Base-by-base conservation (phyloP, 139 green algal species). In the Chlorella sp. region DNA sequence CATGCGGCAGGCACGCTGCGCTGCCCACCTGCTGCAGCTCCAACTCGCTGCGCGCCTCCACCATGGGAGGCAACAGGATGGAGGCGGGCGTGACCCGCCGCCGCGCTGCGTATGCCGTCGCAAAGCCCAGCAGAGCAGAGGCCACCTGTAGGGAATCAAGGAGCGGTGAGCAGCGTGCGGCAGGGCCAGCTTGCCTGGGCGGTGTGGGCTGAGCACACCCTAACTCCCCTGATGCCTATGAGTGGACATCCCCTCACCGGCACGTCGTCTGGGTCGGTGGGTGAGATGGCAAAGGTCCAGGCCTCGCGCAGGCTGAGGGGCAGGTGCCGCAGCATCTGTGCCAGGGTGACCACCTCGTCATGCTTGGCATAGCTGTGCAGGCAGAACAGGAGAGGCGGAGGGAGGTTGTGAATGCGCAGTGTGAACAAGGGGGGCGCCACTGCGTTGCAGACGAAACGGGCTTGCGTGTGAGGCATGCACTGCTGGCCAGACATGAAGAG, bases 271-370 rank as follows among this genome's bases (percentile, higher is more conserved):
- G 76, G 65, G 71, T 91, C 87, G 6, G 69, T 76, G 3, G 93
- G 93, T 0, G 88, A 88, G 13, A 88, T 90, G 64, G 81, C 87
- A 62, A 96, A 90, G 20, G 71, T 84, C 82, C 90, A 92, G 28
- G 85, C 84, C 68, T 95, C 92, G 36, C 47, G 18, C 23, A 94
- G 87, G 0, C 86, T 88, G 34, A 95, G 83, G 0, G 80, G 79
- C 34, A 84, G 70, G 32, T 91, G 78, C 80, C 92, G 81, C 30
- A 91, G 71, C 91, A 92, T 69, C 83, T 81, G 62, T 51, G 89
- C 89, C 69, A 89, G 87, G n/a, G 57, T 76, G 26, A 34, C 34
- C 63, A 65, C 39, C 62, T 74, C 63, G 17, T 74, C 63, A 30
- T 73, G 71, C 25, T 28, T 39, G 9, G 76, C 76, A 21, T 62